These are phyloP conservation scores for Peziza echinospora DNA, from an alignment of 495 filamentous ascomycete genomes.

Conservation along the genomic window DNA sequence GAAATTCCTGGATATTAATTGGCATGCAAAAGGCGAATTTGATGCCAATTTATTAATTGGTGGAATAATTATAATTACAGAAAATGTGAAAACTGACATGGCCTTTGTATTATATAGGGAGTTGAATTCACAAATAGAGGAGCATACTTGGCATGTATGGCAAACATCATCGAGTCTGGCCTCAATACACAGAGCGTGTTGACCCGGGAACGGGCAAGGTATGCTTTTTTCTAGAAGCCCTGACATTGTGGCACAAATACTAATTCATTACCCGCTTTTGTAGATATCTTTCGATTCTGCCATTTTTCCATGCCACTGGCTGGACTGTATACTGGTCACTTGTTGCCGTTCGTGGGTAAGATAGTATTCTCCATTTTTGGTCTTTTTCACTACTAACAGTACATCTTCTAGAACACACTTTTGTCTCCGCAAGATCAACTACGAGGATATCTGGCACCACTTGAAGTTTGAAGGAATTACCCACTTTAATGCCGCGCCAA, in stretches of 20 bases:
- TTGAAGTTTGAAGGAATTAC: conserved; percentile 69
- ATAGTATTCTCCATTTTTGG: no score
- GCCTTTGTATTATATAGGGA: no score
- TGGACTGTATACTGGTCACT: conserved; percentile 79
- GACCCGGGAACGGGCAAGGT: conserved; percentile 13
- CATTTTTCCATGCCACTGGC: conserved; percentile 67
- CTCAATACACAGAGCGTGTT: conserved; percentile 35
- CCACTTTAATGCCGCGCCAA: conserved; percentile 90
- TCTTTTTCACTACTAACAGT: no score
- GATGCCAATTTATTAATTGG: no score
- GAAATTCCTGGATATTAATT: no score
- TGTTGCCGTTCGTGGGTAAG: conserved; percentile 74
- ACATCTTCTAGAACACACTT: no score
- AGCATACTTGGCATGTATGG: conserved; percentile 63
- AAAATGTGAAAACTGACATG: no score
- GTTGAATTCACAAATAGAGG: conserved; percentile 83
- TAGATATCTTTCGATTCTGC: conserved; percentile 18
- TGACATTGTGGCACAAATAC: background rate
- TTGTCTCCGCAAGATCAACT: conserved; percentile 86
- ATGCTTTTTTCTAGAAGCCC: background rate
- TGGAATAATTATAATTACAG: no score
- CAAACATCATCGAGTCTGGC: conserved; percentile 70
- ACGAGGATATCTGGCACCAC: conserved; percentile 71
- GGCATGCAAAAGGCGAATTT: no score
- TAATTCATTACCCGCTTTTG: background rate